phyloP scores from a whole-genome alignment of 2,329 filamentous ascomycete genomes.

The Talaromyces sp. region DNA sequence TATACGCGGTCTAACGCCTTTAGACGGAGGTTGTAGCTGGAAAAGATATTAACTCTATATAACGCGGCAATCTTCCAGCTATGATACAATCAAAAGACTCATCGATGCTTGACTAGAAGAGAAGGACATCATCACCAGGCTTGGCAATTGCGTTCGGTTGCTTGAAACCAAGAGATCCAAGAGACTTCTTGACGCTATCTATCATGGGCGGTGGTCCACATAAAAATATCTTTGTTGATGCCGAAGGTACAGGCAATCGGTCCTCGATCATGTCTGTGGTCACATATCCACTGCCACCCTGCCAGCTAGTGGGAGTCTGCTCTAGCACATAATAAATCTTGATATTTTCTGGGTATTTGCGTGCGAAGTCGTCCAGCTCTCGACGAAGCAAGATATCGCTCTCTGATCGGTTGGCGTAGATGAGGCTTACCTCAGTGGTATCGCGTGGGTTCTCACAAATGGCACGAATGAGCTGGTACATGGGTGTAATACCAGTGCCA shows the following conservation, averaged over 20 bases:
- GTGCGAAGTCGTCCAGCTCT: conserved; percentile 55
- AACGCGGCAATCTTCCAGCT: background rate
- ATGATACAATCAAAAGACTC: background rate
- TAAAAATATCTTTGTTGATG: conserved; percentile 53
- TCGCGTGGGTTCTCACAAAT: conserved; percentile 61
- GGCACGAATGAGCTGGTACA: conserved; percentile 61
- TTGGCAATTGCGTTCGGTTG: conserved; percentile 50
- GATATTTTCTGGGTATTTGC: conserved; percentile 52
- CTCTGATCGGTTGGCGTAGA: conserved; percentile 59
- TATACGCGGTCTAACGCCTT: background rate
- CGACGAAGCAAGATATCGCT: conserved; percentile 57
- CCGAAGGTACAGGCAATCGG: conserved; percentile 45
- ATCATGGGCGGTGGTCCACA: conserved; percentile 63
- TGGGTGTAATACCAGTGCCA: conserved; percentile 47
- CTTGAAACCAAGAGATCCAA: conserved; percentile 51
- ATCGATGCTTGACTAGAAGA: conserved; percentile 40
- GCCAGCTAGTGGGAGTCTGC: conserved; percentile 47
- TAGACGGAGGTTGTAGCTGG: background rate
- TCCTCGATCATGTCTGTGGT: conserved; percentile 51
- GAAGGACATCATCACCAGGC: conserved; percentile 55
- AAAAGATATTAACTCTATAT: background rate
- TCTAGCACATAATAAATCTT: conserved; percentile 56
- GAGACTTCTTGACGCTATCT: conserved; percentile 52
- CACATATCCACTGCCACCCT: conserved; percentile 49
- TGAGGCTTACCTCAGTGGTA: conserved; percentile 53